These are phyloP conservation scores for Xylaria sp. DNA, from an alignment of 2,329 filamentous ascomycete species.

Conservation along the genomic window DNA sequence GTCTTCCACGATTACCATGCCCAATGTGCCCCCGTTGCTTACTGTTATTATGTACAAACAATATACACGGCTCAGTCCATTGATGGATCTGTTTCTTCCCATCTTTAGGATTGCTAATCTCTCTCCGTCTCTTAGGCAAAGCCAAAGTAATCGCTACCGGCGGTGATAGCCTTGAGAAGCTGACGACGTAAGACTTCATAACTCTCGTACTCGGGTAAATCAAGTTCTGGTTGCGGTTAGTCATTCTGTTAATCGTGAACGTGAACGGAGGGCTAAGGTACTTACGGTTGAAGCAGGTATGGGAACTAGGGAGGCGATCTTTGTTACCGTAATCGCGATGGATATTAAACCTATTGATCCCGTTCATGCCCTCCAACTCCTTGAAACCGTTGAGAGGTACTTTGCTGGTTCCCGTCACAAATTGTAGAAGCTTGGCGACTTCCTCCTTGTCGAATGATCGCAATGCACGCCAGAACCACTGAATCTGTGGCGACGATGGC, in stretches of 20 bases:
- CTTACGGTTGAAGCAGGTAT: constrained; percentile 99
- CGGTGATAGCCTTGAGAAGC: constrained; percentile 94
- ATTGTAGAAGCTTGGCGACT: constrained; percentile 93
- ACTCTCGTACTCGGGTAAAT: constrained; percentile 96
- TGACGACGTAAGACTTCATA: constrained; percentile 90
- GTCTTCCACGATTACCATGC: constrained; percentile 16
- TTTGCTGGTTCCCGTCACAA: constrained; percentile 97
- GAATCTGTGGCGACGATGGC: constrained; percentile 91
- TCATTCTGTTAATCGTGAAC: constrained; percentile 19
- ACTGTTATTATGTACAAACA: constrained; percentile 27
- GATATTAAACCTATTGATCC: constrained; percentile 97
- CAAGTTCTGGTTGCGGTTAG: constrained; percentile 74
- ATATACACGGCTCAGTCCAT: constrained; percentile 13
- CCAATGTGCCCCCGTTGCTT: constrained; percentile 15
- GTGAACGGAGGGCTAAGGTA: constrained; percentile 39
- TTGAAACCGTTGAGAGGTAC: constrained; percentile 98
- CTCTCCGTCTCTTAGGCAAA: constrained; percentile 72
- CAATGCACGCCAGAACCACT: constrained; percentile 99
- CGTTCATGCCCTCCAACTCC: constrained; percentile 99
- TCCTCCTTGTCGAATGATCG: constrained; percentile 99
- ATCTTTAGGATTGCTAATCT: constrained; percentile 1
- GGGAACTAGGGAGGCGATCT: constrained; percentile 91
- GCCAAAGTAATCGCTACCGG: constrained; percentile 95
- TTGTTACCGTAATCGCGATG: constrained; percentile 98
- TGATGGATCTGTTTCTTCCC: neutral